Evolutionary conservation across 805 yeast genomes (phyloP), one percentile per base, ranked within the genome.

Genomic region (Candida caryicola): DNA sequence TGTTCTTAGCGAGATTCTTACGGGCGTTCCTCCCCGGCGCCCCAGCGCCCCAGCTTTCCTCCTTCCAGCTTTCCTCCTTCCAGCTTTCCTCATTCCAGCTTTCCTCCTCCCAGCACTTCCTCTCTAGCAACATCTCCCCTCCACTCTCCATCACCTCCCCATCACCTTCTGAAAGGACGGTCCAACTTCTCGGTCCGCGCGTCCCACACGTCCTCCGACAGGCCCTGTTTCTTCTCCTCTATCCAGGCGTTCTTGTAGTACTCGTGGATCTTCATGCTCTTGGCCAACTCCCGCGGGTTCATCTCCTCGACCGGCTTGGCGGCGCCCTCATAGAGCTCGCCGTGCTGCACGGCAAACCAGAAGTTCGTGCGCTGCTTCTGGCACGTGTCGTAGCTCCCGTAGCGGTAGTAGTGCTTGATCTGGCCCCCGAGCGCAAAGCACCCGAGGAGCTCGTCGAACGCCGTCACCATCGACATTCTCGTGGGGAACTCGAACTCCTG

Each of bases 191-290:
- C 57, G 58, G n/a, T 57, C 55, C 39, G 61, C 50, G 42, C 40
- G 45, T 75, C 77, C 98, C 98, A 91, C 6, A 91, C 71, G 53
- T 85, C 91, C 56, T 90, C 96, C 36, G 91, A 79, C 48, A 84
- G 79, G 2, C 96, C 96, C 34, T 69, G 62, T 26, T 74, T 69
- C 56, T 77, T 74, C 49, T 81, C 79, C 46, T 79, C 77, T 27
- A 81, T 75, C 14, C 81, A 66, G 43, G 79, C 69, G 25, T 73
- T 64, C 64, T 77, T 83, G 66, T 82, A 85, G 66, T 81, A 91
- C 45, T 77, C 74, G 54, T 84, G 89, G 10, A 90, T 70, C 46
- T 65, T 66, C 32, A 55, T 46, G 40, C 73, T 62, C 44, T 71
- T 70, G 36, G 66, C 73, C 15, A 76, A 78, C 46, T 79, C 82